Evolutionary conservation across 148 eudicot species (phyloP), one percentile per base, ranked within the genome.

Genomic region (Spergularia bocconei): DNA sequence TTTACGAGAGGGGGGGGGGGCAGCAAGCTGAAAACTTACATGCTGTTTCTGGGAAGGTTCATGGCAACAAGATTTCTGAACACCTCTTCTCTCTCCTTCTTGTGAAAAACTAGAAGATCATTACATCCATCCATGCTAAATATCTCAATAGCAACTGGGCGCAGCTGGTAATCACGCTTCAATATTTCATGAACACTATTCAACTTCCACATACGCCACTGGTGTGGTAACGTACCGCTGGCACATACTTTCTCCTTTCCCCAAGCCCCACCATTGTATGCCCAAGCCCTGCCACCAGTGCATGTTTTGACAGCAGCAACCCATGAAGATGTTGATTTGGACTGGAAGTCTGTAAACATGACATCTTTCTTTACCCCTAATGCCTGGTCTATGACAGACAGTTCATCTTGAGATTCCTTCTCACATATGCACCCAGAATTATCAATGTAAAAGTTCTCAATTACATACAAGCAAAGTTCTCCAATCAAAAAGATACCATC

Each of bases 51-150:
- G 33, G 99, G 98, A 68, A 96, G 91, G 88, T 96, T 96, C 98
- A 96, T 85, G 86, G 98, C 89, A 75, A 91, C 87, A 81, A 96
- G 83, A 86, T 96, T 96, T 72, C 85, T 91, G 88, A 96, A 96
- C 47, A 96, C 97, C 77, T 92, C 97, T 78, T 96, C 99, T 73
- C 99, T 89, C 90, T 96, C 99, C 70, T 91, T 96, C 80, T 96
- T 96, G 91, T 91, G 99, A 82, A 96, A 96, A 76, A 96, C 98
- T 71, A 96, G 80, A 29, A 96, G 97, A 81, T 92, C 98, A 77
- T 96, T 96, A 78, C 99, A 96, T 71, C 99, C 99, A 83, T 96
- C 99, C 98, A 92, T 92, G 86, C 99, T 96, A 78, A 96, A 96
- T 75, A 96, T 89, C 81, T 96, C 99, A 71, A 96, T 82, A 69